Base-by-base conservation (phyloP, 179 eudicot genomes). In the Silene noctiflora region DNA sequence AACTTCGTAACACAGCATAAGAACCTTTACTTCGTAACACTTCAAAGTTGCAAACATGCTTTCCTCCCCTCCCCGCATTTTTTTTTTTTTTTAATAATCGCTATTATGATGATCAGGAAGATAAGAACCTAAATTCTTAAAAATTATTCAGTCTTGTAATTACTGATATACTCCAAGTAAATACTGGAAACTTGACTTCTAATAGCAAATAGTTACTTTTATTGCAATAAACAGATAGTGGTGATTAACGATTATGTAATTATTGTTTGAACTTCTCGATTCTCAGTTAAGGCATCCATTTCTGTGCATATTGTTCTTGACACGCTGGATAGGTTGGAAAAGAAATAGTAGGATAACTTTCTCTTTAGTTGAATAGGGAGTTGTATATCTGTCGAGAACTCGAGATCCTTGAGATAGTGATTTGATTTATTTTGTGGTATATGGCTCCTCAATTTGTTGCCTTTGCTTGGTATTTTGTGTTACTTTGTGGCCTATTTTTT, bases 391-490 rank as follows among this genome's bases (percentile, higher is more conserved):
- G 20, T 44, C 48, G 21, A 27, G 29, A 27, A 27, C 29, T 27
- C 29, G 29, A 51, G 76, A 21, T 60, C 63, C 48, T 69, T 75
- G 75, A 20, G 29, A 16, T 69, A 31, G 65, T 31, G 6, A 60
- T 21, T 69, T 55, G 31, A 69, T 31, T 62, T 59, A 17, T 5
- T 73, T 29, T 27, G 4, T 66, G 33, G 27, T 22, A 72, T 64
- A 1, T 9, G 20, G 2, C 39, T 58, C 51, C 16, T 51, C 53
- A 10, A 22, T 14, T n/a, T 21, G 9, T 24, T 19, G 25, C 22
- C 33, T 60, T 24, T 76, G 20, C 44, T 3, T 60, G 44, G 39
- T 35, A 53, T 13, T 53, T 72, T 22, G 6, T 53, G 58, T 29
- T 20, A 62, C 31, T 11, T 39, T 42, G 11, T 21, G 56, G 29